Evolutionary conservation across 2,329 filamentous ascomycete species (phyloP).

Genomic region (Mycosphaerella sp.): DNA sequence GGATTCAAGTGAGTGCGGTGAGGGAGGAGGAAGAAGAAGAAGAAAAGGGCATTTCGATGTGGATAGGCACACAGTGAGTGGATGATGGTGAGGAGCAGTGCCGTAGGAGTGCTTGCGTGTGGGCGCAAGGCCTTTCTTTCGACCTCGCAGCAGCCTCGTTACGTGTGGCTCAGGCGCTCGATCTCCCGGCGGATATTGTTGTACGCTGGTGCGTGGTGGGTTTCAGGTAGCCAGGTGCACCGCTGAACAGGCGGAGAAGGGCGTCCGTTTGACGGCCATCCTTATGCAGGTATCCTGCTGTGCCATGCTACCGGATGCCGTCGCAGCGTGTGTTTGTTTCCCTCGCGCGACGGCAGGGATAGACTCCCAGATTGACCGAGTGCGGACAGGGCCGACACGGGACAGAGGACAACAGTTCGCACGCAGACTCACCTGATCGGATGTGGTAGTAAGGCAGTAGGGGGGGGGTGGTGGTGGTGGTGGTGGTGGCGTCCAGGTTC

Average conservation of each 20-base stretch:
- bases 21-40: background rate
- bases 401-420: constrained; percentile 1
- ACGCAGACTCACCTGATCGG: constrained; percentile 16
- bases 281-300: constrained; percentile 21
- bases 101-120: background rate
- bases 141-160: constrained; percentile 1
- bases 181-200: constrained; percentile 6
- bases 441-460: background rate
- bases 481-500: constrained; percentile 11
- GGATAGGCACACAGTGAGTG: background rate
- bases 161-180: constrained; percentile 12
- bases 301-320: constrained; percentile 21
- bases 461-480: too few species aligned
- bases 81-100: background rate
- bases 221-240: constrained; percentile 11
- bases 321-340: constrained; percentile 20
- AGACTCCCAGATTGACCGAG: background rate
- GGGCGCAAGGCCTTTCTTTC: constrained; percentile 2
- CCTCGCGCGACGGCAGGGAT: constrained; percentile 19
- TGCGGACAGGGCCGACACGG: background rate
- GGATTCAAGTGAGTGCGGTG: constrained; percentile 2
- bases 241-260: constrained; percentile 9
- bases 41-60: constrained; percentile 3
- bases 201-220: constrained; percentile 10
- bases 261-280: constrained; percentile 16